These are phyloP conservation scores for Syzygium aqueum DNA, from an alignment of 345 rosid genomes.

Conservation along the genomic window DNA sequence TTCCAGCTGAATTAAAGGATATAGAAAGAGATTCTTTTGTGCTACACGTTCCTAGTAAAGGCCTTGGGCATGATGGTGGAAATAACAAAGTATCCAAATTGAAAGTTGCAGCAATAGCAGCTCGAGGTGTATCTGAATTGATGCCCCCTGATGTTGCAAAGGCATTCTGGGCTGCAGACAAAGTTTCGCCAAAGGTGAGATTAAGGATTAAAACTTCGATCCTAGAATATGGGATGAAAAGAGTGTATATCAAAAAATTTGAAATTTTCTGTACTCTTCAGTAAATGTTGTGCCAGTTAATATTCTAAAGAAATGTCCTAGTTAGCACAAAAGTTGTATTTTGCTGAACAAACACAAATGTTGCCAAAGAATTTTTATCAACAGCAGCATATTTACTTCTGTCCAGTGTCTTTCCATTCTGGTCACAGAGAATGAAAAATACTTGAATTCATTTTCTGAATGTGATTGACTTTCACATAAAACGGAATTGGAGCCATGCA, in stretches of 20 bases:
- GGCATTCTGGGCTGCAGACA: conserved; percentile 70
- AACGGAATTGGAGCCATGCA: not conserved
- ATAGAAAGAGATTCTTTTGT: conserved; percentile 70
- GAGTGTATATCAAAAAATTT: not conserved
- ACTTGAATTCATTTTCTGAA: not conserved
- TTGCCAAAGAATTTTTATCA: not conserved
- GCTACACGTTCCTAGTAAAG: conserved; percentile 53
- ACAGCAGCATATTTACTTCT: not conserved
- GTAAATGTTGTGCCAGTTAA: not conserved
- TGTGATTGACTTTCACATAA: not conserved
- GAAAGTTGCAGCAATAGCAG: conserved; percentile 68
- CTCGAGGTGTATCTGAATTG: conserved; percentile 79
- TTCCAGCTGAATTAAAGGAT: conserved; percentile 60
- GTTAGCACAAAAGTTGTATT: not conserved
- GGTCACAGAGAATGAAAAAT: not conserved
- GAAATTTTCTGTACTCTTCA: not conserved
- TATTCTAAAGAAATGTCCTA: not conserved
- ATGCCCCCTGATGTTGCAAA: conserved; percentile 91
- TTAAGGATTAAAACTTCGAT: not conserved
- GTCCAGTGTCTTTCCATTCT: not conserved
- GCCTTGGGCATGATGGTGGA: conserved; percentile 28
- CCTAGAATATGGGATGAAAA: not conserved
- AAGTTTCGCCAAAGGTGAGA: conserved; percentile 74
- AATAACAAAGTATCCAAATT: conserved; percentile 42
- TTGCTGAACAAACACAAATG: not conserved